Percentiles rank a stretch among this genome's conserved stretches.
Conservation (phyloP, 1,284 basidiomycete species). For the Pterulicium gracile region DNA sequence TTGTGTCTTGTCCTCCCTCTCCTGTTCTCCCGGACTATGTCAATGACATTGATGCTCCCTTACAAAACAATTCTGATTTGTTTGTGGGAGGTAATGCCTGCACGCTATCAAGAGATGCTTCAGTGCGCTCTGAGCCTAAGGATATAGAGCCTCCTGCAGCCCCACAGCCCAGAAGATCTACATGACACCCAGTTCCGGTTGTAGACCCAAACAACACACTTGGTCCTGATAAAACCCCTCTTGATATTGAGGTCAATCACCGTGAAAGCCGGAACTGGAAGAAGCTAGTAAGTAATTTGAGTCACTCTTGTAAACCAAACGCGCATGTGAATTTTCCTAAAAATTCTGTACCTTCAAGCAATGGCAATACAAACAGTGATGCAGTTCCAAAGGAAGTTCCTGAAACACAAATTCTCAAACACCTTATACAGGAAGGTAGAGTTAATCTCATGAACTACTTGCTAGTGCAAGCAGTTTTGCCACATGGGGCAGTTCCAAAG, state of each 20-base stretch:
- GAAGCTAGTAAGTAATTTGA: conserved; percentile 1
- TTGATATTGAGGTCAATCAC: not conserved
- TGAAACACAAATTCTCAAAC: not conserved
- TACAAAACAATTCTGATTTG: not conserved
- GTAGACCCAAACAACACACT: not conserved
- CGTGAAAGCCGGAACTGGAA: not conserved
- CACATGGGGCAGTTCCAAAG: conserved; percentile 1
- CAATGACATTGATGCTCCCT: not conserved
- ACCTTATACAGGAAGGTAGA: not conserved
- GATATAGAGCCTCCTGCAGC: not conserved
- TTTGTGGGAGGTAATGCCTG: not conserved
- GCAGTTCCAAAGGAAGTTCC: conserved; percentile 7
- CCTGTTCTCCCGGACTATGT: not conserved
- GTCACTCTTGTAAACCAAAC: conserved; percentile 2
- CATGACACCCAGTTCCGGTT: not conserved
- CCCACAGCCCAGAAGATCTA: not conserved
- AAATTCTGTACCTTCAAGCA: conserved; percentile 1
- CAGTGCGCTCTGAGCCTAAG: not conserved
- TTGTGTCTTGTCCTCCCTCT: not conserved
- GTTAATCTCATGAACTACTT: not conserved
- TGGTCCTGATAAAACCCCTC: not conserved
- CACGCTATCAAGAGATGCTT: not conserved
- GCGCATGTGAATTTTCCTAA: not conserved
- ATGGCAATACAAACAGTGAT: not conserved
- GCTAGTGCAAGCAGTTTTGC: not conserved